Evolutionary conservation across 495 filamentous ascomycete species (phyloP).

Genomic region (Astrothelium subdiscretum): DNA sequence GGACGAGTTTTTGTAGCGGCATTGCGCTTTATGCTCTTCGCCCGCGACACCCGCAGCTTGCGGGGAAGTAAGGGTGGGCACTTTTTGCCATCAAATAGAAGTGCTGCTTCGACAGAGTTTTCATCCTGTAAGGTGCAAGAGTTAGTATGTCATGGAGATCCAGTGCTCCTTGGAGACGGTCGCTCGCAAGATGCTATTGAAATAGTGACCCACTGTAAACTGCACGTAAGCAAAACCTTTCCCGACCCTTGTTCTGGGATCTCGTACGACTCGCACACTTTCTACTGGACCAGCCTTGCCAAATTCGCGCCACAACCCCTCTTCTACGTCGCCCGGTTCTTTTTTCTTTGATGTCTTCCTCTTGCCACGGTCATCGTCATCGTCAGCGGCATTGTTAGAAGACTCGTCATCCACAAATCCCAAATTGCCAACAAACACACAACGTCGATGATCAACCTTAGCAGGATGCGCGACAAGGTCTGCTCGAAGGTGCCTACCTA

Average conservation of each 20-base stretch:
- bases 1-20: constrained; percentile 9
- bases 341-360: constrained; percentile 54
- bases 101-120: constrained; percentile 77
- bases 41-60: constrained; percentile 72
- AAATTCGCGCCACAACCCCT: constrained; percentile 90
- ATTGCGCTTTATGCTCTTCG: constrained; percentile 66
- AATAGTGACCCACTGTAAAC: constrained; percentile 47
- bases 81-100: constrained; percentile 77
- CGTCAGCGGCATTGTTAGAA: constrained; percentile 39
- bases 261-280: constrained; percentile 86
- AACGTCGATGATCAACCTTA: constrained; percentile 68
- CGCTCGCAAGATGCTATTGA: background rate
- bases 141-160: background rate
- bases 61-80: constrained; percentile 87
- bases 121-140: constrained; percentile 41
- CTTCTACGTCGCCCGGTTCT: constrained; percentile 78
- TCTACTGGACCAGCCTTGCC: constrained; percentile 70
- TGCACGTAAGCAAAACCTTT: constrained; percentile 99
- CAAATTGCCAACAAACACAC: constrained; percentile 94
- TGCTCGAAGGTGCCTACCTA: constrained; percentile 81
- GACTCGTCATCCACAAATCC: constrained; percentile 86
- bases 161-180: constrained; percentile 8
- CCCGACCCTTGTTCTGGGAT: constrained; percentile 78
- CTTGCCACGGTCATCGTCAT: constrained; percentile 38
- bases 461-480: constrained; percentile 84